A percentile compares a stretch with the other conserved stretches of the same genome.
Conservation (phyloP, 2,329 filamentous ascomycete species). For the Rhytidhysteron rufulum region DNA sequence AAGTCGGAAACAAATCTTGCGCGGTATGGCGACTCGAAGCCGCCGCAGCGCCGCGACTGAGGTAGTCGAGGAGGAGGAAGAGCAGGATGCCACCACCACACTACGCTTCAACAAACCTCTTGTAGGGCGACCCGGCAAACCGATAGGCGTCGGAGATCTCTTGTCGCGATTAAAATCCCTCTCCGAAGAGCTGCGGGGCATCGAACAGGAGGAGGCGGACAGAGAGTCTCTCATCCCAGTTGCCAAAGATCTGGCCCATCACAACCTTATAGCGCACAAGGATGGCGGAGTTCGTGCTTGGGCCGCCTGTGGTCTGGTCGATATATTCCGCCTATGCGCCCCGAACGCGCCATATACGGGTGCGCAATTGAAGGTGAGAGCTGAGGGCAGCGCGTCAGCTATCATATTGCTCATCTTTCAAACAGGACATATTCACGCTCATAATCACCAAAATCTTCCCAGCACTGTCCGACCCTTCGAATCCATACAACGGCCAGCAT, state of each 20-base stretch:
- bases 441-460: conserved; percentile 82
- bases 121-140: conserved; percentile 86
- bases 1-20: too few relatives aligned
- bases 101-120: conserved; percentile 82
- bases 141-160: conserved; percentile 79
- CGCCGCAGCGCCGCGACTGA: conserved; percentile 34
- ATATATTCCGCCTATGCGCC: conserved; percentile 87
- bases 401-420: not conserved
- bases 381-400: conserved; percentile 1
- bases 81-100: conserved; percentile 20
- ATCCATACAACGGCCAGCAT: conserved; percentile 90
- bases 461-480: conserved; percentile 76
- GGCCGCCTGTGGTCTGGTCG: conserved; percentile 83
- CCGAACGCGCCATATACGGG: conserved; percentile 92
- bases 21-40: conserved; percentile 36
- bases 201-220: conserved; percentile 84
- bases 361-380: conserved; percentile 76
- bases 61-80: conserved; percentile 20
- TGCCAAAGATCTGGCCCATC: conserved; percentile 77
- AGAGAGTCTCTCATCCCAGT: conserved; percentile 79
- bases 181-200: conserved; percentile 74
- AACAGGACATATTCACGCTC: conserved; percentile 87
- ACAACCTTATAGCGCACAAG: conserved; percentile 83
- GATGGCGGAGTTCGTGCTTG: conserved; percentile 91
- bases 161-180: conserved; percentile 76